phyloP scores from a whole-genome alignment of 1,284 basidiomycete species.

The Dichomitus squalens region DNA sequence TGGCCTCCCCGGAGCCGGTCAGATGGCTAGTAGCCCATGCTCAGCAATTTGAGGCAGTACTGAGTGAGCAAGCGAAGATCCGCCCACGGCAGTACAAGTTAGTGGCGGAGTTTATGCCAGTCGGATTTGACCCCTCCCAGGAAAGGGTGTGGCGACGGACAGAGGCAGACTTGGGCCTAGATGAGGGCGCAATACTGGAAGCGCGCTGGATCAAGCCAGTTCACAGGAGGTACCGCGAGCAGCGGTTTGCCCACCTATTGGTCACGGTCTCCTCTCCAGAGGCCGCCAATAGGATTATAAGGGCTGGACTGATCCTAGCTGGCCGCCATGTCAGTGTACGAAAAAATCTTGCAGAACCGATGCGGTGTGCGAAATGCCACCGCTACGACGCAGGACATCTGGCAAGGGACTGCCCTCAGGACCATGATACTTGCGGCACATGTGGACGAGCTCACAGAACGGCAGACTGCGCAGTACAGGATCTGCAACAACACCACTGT shows the following conservation, averaged over 20 bases:
- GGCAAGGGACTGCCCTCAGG: constrained; percentile 25
- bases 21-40: neutral
- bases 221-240: neutral
- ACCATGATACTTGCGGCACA: constrained; percentile 22
- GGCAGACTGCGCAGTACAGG: neutral
- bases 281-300: constrained; percentile 13
- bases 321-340: neutral
- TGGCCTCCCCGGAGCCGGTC: neutral
- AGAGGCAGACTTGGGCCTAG: neutral
- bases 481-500: constrained; percentile 3
- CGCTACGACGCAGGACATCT: constrained; percentile 25
- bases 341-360: constrained; percentile 6
- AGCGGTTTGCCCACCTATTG: neutral
- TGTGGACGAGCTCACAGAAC: constrained; percentile 28
- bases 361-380: constrained; percentile 35
- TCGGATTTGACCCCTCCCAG: neutral
- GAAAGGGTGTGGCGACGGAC: neutral
- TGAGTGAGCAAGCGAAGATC: neutral
- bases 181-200: neutral
- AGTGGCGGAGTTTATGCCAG: neutral
- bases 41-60: neutral
- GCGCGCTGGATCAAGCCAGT: neutral
- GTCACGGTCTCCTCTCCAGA: neutral
- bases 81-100: neutral
- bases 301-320: constrained; percentile 6